phyloP scores from a whole-genome alignment of 345 rosid species.

The Durio zibethinus region DNA sequence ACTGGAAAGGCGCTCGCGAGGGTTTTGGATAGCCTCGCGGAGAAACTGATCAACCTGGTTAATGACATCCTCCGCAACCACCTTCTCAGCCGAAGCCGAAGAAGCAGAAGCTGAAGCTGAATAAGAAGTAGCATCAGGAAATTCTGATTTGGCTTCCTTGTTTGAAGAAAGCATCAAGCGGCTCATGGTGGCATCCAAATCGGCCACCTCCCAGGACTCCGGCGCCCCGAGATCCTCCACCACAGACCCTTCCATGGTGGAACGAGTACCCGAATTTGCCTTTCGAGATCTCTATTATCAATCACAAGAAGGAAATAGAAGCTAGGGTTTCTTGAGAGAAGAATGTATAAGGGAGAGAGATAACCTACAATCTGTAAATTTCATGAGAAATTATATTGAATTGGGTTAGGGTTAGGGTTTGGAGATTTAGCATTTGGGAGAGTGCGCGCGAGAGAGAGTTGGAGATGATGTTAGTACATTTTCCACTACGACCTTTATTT shows the following conservation, averaged over 20 bases:
- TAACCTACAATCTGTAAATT: not conserved
- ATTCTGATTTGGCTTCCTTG: slow-evolving; percentile 13
- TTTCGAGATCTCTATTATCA: not conserved
- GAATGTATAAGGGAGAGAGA: not conserved
- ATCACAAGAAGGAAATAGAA: not conserved
- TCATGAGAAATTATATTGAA: slow-evolving; percentile 21
- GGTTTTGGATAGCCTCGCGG: slow-evolving; percentile 70
- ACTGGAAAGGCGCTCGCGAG: slow-evolving; percentile 80
- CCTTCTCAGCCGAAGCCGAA: slow-evolving; percentile 7
- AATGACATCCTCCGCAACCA: slow-evolving; percentile 35
- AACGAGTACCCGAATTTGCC: not conserved
- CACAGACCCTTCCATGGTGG: slow-evolving; percentile 67
- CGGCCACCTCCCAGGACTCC: slow-evolving; percentile 87
- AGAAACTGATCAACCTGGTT: slow-evolving; percentile 75
- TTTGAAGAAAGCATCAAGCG: slow-evolving; percentile 50
- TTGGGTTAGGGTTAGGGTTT: slow-evolving; percentile 16
- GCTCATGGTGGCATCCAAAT: slow-evolving; percentile 66
- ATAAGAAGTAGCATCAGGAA: slow-evolving; percentile 18
- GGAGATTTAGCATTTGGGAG: not conserved
- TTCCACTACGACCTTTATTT: too few relatives aligned
- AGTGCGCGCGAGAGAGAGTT: not conserved
- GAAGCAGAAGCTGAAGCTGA: slow-evolving; percentile 11
- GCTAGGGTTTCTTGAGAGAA: slow-evolving; percentile 12
- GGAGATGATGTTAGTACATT: not conserved
- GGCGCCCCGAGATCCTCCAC: slow-evolving; percentile 70